A percentile compares a stretch with the other conserved stretches of the same genome.
phyloP scores from a whole-genome alignment of 179 eudicot genomes.

The Beta macrorhiza region DNA sequence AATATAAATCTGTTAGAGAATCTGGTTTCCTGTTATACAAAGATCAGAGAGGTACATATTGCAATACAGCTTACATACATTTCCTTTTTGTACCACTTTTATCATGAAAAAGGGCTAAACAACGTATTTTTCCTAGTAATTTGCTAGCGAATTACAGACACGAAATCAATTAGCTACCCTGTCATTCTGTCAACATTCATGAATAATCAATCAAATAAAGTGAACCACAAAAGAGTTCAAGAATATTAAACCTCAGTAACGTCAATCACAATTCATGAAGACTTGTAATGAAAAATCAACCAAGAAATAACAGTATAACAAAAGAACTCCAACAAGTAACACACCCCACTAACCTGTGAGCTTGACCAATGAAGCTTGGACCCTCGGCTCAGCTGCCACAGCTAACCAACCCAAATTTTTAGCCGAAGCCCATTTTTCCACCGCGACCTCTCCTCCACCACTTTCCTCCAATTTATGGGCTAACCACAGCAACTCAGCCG shows the following conservation, averaged over 20 bases:
- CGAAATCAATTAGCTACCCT: too few species aligned
- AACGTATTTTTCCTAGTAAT: too few species aligned
- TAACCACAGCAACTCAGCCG: conserved; percentile 85
- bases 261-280: too few species aligned
- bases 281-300: not conserved
- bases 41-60: not conserved
- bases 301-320: not conserved
- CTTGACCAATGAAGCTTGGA: conserved; percentile 68
- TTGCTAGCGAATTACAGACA: too few species aligned
- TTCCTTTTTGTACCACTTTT: not conserved
- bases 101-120: not conserved
- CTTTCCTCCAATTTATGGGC: conserved; percentile 63
- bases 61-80: not conserved
- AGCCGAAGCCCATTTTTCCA: conserved; percentile 63
- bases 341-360: conserved; percentile 48
- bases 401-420: conserved; percentile 56
- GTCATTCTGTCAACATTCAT: too few species aligned
- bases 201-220: too few species aligned
- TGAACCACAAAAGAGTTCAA: too few species aligned
- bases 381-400: conserved; percentile 55
- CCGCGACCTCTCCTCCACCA: conserved; percentile 58
- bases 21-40: not conserved
- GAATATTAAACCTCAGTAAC: too few species aligned
- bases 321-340: not conserved
- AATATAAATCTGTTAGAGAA: not conserved